Conservation (phyloP, 495 filamentous ascomycete genomes). For the Astrothelium subdiscretum region DNA sequence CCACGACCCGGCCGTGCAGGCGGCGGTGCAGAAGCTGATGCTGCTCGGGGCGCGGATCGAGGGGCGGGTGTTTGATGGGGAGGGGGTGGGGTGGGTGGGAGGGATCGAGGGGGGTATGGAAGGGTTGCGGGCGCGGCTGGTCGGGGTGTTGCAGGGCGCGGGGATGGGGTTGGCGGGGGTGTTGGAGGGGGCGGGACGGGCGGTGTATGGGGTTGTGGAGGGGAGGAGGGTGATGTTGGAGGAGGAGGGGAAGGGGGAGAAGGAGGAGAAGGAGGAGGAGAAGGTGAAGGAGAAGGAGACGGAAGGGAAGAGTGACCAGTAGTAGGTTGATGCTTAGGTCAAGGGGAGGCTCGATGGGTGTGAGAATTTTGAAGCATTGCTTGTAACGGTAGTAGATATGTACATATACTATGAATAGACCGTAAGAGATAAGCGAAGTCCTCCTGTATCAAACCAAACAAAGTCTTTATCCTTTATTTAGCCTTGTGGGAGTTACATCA, state of each 20-base stretch:
- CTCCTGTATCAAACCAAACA: neutral
- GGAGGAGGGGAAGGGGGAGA: constrained; percentile 48
- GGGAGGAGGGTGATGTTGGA: constrained; percentile 63
- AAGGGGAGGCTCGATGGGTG: neutral
- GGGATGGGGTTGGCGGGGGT: constrained; percentile 59
- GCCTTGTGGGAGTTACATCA: neutral
- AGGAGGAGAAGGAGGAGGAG: neutral
- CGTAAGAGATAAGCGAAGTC: neutral
- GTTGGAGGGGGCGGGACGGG: constrained; percentile 66
- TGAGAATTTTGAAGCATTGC: neutral
- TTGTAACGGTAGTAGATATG: neutral
- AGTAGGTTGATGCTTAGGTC: neutral
- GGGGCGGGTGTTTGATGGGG: constrained; percentile 69
- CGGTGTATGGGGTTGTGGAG: constrained; percentile 75
- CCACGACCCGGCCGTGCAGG: constrained; percentile 63
- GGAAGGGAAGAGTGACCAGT: neutral
- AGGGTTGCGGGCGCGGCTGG: constrained; percentile 68
- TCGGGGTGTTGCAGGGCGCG: constrained; percentile 63
- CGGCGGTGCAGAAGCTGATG: constrained; percentile 73
- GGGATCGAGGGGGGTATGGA: constrained; percentile 75
- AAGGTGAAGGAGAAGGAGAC: neutral
- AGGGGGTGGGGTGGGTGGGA: constrained; percentile 71
- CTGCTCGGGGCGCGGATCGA: constrained; percentile 75
- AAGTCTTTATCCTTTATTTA: neutral
- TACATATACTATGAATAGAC: constrained; percentile 1